Evolutionary conservation across 73 alveolate species (phyloP).

Genomic region (Paramecium pentaurelia): DNA sequence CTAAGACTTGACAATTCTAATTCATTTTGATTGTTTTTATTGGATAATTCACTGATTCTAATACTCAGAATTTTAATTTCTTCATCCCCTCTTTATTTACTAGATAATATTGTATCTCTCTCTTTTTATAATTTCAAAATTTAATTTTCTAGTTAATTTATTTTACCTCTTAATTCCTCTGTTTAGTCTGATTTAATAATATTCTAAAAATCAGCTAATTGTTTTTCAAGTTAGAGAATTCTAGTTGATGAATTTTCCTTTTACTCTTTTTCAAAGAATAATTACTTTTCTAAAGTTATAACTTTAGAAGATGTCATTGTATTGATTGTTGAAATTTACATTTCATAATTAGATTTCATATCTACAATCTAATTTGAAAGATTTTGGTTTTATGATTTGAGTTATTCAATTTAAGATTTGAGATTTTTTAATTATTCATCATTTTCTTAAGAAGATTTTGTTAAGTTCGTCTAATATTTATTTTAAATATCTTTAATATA

Average conservation of each 20-base stretch:
- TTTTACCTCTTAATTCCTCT: not conserved
- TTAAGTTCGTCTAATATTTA: not conserved
- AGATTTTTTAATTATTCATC: not conserved
- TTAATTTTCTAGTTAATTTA: not conserved
- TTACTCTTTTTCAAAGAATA: not conserved
- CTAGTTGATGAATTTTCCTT: not conserved
- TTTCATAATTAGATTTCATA: not conserved
- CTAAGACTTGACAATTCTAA: not conserved
- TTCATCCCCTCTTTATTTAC: conserved; percentile 9
- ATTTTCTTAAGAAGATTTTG: not conserved
- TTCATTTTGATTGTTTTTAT: not conserved
- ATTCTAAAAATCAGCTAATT: not conserved
- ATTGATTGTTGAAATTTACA: not conserved
- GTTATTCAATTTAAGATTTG: not conserved
- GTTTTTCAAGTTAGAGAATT: not conserved
- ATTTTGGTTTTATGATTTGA: not conserved
- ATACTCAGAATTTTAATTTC: not conserved
- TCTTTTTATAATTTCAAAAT: not conserved
- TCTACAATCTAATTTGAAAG: not conserved
- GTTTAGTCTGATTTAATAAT: not conserved
- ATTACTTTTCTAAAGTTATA: not conserved
- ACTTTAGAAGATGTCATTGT: not conserved
- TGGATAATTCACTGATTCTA: not conserved
- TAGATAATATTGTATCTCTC: not conserved
- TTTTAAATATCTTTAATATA: not conserved